A percentile compares a stretch with the other conserved stretches of the same genome.
Evolutionary conservation across 1,284 basidiomycete species (phyloP).

Genomic region (Leccinum pachyderme): DNA sequence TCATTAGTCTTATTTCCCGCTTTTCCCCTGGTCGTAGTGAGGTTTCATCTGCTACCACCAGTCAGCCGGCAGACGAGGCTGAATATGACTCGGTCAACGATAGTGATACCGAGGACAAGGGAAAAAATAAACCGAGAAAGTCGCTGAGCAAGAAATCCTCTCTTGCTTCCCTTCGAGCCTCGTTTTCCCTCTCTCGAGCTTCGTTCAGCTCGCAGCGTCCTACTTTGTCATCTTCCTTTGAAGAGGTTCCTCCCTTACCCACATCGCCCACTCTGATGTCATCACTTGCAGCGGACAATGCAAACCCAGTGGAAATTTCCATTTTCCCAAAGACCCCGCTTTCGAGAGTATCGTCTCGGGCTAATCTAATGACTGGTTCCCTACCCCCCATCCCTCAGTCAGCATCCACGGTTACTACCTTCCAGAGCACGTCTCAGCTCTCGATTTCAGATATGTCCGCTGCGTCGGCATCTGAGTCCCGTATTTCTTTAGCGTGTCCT

Average conservation of each 20-base stretch:
- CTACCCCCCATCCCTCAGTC: constrained; percentile 34
- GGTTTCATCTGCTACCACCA: constrained; percentile 2
- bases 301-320: constrained; percentile 1
- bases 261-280: constrained; percentile 21
- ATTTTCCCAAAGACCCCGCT: constrained; percentile 11
- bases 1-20: constrained; percentile 33
- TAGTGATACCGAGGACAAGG: constrained; percentile 20
- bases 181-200: constrained; percentile 33
- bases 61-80: constrained; percentile 6
- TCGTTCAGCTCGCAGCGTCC: constrained; percentile 32
- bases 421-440: constrained; percentile 23
- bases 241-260: constrained; percentile 30
- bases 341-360: constrained; percentile 23
- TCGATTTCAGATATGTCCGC: constrained; percentile 18
- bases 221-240: constrained; percentile 15
- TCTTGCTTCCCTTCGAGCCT: constrained; percentile 29
- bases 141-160: constrained; percentile 29
- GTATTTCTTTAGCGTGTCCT: constrained; percentile 14
- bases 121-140: constrained; percentile 18
- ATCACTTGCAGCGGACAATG: constrained; percentile 1
- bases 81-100: constrained; percentile 29
- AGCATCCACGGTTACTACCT: constrained; percentile 27
- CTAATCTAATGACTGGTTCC: constrained; percentile 5
- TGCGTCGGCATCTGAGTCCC: constrained; percentile 22
- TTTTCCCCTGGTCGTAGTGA: constrained; percentile 31